Evolutionary conservation across 2,329 filamentous ascomycete species (phyloP).

Genomic region (Arthroderma sp.): DNA sequence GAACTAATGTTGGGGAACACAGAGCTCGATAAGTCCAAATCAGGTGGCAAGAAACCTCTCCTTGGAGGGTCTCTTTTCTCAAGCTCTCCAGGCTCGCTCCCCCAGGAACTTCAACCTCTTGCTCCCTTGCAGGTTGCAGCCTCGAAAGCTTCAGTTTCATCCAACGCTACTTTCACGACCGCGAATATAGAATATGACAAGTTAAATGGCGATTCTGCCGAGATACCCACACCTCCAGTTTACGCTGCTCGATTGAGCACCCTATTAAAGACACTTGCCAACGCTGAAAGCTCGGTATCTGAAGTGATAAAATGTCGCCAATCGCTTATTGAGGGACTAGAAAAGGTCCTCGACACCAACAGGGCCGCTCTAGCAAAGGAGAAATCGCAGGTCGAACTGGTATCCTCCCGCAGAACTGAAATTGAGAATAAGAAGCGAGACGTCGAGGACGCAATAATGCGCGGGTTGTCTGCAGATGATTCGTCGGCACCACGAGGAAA

Average conservation of each 20-base stretch:
- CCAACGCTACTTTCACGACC: constrained; percentile 54
- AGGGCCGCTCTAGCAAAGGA: constrained; percentile 58
- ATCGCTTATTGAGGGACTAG: constrained; percentile 64
- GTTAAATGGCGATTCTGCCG: constrained; percentile 57
- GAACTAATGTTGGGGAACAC: constrained; percentile 3
- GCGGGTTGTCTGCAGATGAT: constrained; percentile 56
- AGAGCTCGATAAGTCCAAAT: constrained; percentile 47
- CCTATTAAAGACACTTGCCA: constrained; percentile 77
- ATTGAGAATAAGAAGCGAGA: constrained; percentile 76
- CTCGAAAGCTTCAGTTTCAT: constrained; percentile 57
- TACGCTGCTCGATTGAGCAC: constrained; percentile 82
- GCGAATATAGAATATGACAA: constrained; percentile 78
- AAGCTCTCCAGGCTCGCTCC: constrained; percentile 46
- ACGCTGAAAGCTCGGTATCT: constrained; percentile 75
- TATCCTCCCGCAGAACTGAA: constrained; percentile 54
- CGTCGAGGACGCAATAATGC: constrained; percentile 85
- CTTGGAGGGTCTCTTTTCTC: constrained; percentile 62
- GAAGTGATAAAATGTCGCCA: constrained; percentile 79
- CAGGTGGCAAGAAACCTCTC: constrained; percentile 42
- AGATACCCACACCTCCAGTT: constrained; percentile 70
- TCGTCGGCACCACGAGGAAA: constrained; percentile 37
- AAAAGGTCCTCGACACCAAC: constrained; percentile 68
- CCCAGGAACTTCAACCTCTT: constrained; percentile 65
- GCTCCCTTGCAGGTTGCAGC: constrained; percentile 61
- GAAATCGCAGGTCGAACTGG: constrained; percentile 50